These are phyloP conservation scores for Solanum gracilifrons DNA, from an alignment of 257 asterid genomes.

Conservation along the genomic window DNA sequence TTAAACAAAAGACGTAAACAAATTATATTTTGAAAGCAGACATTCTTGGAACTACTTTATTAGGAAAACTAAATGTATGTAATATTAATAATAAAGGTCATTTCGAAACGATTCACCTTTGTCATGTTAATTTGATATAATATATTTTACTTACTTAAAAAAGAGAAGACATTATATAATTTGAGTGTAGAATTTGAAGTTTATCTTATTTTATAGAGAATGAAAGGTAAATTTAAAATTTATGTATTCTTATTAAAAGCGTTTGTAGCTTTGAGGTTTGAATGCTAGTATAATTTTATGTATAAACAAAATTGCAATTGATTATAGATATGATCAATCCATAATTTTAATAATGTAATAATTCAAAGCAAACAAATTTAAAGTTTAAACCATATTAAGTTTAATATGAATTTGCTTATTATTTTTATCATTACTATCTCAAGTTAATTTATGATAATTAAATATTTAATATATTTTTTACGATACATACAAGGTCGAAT, in stretches of 20 bases:
- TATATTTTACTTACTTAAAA: too few species aligned
- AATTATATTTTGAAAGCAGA: too few species aligned
- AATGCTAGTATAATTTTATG: neutral
- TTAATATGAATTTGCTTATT: neutral
- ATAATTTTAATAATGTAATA: neutral
- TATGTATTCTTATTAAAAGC: neutral
- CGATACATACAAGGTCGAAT: neutral
- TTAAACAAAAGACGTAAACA: neutral
- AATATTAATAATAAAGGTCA: too few species aligned
- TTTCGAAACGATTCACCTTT: too few species aligned
- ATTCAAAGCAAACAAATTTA: neutral
- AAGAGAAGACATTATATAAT: neutral
- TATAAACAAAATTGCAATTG: too few species aligned
- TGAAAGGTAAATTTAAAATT: neutral
- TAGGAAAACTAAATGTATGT: too few species aligned
- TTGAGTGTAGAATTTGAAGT: too few species aligned
- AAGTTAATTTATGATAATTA: neutral
- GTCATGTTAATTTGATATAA: too few species aligned
- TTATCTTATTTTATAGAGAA: too few species aligned
- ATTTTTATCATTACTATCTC: neutral
- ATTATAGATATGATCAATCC: neutral
- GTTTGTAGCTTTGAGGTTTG: neutral
- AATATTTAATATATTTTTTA: neutral
- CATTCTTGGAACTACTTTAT: too few species aligned
- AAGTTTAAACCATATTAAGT: neutral